A percentile compares a stretch with the other conserved stretches of the same genome.
Evolutionary conservation across 352 stramenopile genomes (phyloP).

Genomic region (Phytophthora boehmeriae): DNA sequence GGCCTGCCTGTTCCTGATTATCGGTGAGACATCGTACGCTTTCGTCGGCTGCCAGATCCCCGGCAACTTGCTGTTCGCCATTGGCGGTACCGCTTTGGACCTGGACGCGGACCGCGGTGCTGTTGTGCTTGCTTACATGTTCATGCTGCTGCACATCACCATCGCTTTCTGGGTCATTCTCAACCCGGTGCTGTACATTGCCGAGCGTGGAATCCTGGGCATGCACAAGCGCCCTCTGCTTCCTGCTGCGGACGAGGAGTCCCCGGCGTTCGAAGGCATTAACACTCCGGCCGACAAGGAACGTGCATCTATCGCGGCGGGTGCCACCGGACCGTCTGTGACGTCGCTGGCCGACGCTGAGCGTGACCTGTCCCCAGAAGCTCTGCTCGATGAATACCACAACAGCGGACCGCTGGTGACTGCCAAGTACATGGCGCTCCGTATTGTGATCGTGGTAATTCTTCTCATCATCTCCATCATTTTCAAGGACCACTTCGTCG

Average conservation of each 20-base stretch:
- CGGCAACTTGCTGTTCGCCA: conserved; percentile 65
- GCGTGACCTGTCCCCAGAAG: conserved; percentile 36
- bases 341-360: conserved; percentile 39
- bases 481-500: conserved; percentile 70
- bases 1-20: conserved; percentile 54
- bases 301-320: conserved; percentile 10
- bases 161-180: conserved; percentile 67
- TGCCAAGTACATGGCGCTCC: conserved; percentile 50
- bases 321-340: conserved; percentile 27
- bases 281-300: conserved; percentile 29
- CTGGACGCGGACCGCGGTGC: conserved; percentile 50
- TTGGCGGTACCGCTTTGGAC: conserved; percentile 48
- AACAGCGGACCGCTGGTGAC: conserved; percentile 42
- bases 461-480: conserved; percentile 55
- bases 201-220: conserved; percentile 55
- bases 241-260: conserved; percentile 31
- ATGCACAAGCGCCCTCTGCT: conserved; percentile 58
- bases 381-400: conserved; percentile 45
- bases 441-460: conserved; percentile 46
- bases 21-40: conserved; percentile 45
- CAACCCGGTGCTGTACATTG: conserved; percentile 63
- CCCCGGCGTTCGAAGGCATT: conserved; percentile 29
- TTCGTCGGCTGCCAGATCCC: conserved; percentile 70
- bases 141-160: conserved; percentile 72
- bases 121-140: conserved; percentile 61